Conservation (phyloP, 345 rosid species). For the Brassica napus region DNA sequence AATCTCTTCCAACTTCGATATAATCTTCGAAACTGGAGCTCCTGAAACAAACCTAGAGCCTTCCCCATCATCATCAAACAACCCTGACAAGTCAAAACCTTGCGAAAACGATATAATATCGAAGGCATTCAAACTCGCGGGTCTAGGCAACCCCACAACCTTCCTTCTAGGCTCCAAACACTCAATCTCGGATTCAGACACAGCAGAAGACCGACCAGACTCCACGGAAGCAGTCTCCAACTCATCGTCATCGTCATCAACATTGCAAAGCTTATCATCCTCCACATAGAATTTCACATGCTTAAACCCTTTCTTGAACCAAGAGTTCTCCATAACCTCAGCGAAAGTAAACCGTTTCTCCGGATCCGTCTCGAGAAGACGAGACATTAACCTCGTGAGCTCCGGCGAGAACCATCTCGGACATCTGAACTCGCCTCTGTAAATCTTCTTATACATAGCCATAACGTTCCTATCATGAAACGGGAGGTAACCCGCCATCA, state of each 20-base stretch:
- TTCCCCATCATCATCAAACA: slow-evolving; percentile 76
- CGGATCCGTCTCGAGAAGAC: slow-evolving; percentile 70
- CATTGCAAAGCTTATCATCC: slow-evolving; percentile 52
- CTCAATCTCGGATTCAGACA: slow-evolving; percentile 63
- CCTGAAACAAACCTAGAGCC: slow-evolving; percentile 65
- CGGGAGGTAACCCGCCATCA: slow-evolving; percentile 73
- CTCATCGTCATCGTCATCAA: slow-evolving; percentile 44
- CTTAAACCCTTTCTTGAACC: slow-evolving; percentile 78
- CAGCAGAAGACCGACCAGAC: slow-evolving; percentile 43
- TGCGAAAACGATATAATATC: slow-evolving; percentile 74
- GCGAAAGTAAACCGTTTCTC: slow-evolving; percentile 65
- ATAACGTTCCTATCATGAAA: slow-evolving; percentile 80
- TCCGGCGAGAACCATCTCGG: slow-evolving; percentile 76
- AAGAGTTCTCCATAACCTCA: slow-evolving; percentile 68
- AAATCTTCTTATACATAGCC: slow-evolving; percentile 78
- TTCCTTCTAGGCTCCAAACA: slow-evolving; percentile 39
- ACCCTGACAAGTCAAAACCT: slow-evolving; percentile 64
- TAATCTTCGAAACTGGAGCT: slow-evolving; percentile 64
- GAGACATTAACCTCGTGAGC: slow-evolving; percentile 48
- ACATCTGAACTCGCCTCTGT: slow-evolving; percentile 70
- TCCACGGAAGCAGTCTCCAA: slow-evolving; percentile 32
- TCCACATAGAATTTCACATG: slow-evolving; percentile 63
- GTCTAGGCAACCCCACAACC: slow-evolving; percentile 53
- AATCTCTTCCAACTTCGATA: slow-evolving; percentile 76
- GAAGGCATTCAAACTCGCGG: slow-evolving; percentile 74